Base-by-base conservation (phyloP, 2,329 filamentous ascomycete species). In the Simplicillium aogashimaense region DNA sequence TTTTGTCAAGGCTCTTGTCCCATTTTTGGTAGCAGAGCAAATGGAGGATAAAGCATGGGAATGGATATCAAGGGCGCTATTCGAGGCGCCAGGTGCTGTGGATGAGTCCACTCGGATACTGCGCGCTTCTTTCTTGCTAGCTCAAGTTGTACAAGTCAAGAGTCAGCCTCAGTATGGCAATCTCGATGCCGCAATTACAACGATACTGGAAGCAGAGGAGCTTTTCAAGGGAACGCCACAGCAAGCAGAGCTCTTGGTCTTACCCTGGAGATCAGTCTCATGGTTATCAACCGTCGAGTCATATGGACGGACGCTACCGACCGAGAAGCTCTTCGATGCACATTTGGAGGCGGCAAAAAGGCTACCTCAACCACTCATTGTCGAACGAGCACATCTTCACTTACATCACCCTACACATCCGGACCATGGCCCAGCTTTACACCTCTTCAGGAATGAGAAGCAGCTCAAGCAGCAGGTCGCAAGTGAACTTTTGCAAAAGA, bases 351-450 rank as follows among this genome's bases (percentile, higher is more conserved):
- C 73, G 4, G 69, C 67, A 16, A 55, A 64, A 37, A 59, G 58
- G 13, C 55, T 69, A 13, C 47, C 55, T 5, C 50, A 50, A 17
- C 54, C 59, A 2, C 53, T 68, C 30, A 51, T 52, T 7, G 52
- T 76, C 7, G 67, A 74, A 37, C 59, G 63, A 28, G 74, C 74
- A 0, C 75, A 78, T 46, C 59, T 79, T 3, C 62, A 69, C 20
- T 60, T 79, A 2, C 62, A 72, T 42, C 74, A 78, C 49, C 75
- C 75, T 0, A 67, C 67, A 0, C 58, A 60, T 3, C 74, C 75
- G 0, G 63, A 65, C 18, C 61, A 68, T 16, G 53, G 58, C 2
- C 61, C 63, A 1, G 75, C 75, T 0, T 49, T 78, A 10, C 50
- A 61, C 2, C 66, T 70, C 39, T 64, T 78, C 43, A 46, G 51